Conservation (phyloP, 306 rosid species). For the Arachis stenosperma region DNA sequence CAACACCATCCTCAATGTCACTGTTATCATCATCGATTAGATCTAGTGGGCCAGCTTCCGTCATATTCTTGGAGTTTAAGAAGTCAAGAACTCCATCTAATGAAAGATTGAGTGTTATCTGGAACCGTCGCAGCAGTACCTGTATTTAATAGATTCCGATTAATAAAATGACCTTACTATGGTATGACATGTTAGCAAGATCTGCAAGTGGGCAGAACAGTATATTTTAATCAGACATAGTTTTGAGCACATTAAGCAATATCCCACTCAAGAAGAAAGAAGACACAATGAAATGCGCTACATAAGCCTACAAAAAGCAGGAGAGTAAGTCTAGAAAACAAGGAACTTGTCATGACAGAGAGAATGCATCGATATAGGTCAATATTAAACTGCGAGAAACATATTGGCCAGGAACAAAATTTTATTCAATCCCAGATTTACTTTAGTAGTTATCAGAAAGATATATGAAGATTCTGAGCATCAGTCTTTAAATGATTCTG, state of each 20-base stretch:
- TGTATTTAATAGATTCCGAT: slow-evolving; percentile 46
- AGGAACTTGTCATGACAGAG: neutral
- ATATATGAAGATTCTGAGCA: neutral
- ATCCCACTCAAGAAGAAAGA: too few relatives aligned
- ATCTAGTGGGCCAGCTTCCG: slow-evolving; percentile 88
- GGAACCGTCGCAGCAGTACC: slow-evolving; percentile 82
- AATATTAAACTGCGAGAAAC: neutral
- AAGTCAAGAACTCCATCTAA: slow-evolving; percentile 93
- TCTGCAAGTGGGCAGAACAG: neutral
- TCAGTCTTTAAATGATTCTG: neutral
- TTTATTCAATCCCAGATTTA: neutral
- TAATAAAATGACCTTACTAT: slow-evolving; percentile 15
- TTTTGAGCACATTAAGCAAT: neutral
- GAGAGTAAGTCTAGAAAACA: neutral
- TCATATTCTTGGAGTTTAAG: slow-evolving; percentile 94
- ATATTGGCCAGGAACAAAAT: neutral
- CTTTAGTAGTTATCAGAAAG: neutral
- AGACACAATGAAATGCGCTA: neutral
- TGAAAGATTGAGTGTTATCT: slow-evolving; percentile 89
- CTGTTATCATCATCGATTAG: slow-evolving; percentile 83
- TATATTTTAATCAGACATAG: slow-evolving; percentile 3
- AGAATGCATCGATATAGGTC: slow-evolving; percentile 6
- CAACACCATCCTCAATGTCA: slow-evolving; percentile 82
- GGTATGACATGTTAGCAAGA: neutral
- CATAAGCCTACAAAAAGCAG: neutral